Evolutionary conservation across 2,329 filamentous ascomycete species (phyloP), one percentile per base, ranked within the genome.

Genomic region (Pyrenochaeta sp.): DNA sequence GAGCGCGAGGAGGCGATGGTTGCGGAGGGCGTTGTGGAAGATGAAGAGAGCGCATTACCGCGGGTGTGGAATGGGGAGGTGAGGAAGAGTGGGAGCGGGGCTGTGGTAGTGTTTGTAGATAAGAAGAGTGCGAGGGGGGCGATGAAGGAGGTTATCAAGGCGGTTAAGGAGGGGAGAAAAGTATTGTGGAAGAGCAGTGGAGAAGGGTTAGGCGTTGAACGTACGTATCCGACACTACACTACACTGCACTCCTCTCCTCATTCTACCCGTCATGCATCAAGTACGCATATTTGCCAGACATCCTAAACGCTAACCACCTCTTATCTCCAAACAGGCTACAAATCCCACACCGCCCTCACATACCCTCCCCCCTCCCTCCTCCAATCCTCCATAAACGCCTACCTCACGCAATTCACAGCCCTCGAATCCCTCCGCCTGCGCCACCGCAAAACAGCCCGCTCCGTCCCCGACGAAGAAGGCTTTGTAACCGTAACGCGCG

Each of bases 391-490:
- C 3, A 90, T 97, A 25, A 93, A 97, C 72, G 87, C 89, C 36
- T 98, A 93, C 82, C 96, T 98, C 84, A 85, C 86, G 24, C 83
- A 88, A n/a, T 98, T 93, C 80, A 76, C 78, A 27, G 77, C 90
- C 84, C 80, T 86, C 73, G 80, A 91, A 83, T 80, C 91, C 85
- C 83, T 87, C 77, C 79, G 89, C 83, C 78, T 89, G 82, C 67
- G 84, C 72, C 64, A 88, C 81, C 79, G 84, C 82, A 73, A 90
- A 80, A 73, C 85, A 54, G 81, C 90, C 60, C 88, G 91, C 59
- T 90, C 90, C 66, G 89, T 92, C 70, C 92, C 94, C 0, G 95
- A 99, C 76, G 93, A 92, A 72, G 95, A 99, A 77, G 95, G 95
- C 1, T 99, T 99, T 75, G 86, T 98, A 48, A 98, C 93, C 3